Conservation (phyloP, 1,284 basidiomycete species). For the Ceratobasidium sp. region DNA sequence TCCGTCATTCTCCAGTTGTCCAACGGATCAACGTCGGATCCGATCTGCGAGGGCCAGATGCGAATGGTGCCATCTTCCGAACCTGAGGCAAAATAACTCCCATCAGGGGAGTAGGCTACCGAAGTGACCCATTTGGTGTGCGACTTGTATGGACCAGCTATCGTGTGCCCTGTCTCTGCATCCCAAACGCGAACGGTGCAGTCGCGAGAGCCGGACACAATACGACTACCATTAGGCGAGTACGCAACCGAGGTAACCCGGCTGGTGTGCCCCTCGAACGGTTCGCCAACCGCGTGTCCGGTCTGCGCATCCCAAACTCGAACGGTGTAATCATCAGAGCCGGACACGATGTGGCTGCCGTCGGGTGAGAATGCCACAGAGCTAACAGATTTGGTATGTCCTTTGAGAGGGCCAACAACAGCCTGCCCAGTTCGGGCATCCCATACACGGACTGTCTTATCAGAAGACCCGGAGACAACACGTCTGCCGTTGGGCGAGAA, state of each 20-base stretch:
- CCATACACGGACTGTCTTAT: conserved; percentile 20
- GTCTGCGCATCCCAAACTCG: conserved; percentile 35
- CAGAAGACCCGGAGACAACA: conserved; percentile 47
- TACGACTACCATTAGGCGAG: conserved; percentile 27
- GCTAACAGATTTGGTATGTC: conserved; percentile 14
- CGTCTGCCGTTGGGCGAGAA: conserved; percentile 7
- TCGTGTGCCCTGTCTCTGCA: conserved; percentile 20
- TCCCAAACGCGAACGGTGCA: conserved; percentile 32
- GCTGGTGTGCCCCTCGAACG: conserved; percentile 17
- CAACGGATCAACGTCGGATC: not conserved
- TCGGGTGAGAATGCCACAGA: conserved; percentile 45
- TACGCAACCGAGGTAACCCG: conserved; percentile 14
- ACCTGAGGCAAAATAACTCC: conserved; percentile 1
- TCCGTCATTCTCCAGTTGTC: conserved; percentile 3
- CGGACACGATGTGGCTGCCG: conserved; percentile 22
- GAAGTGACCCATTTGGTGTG: not conserved
- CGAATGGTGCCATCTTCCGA: conserved; percentile 14
- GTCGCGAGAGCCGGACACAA: conserved; percentile 33
- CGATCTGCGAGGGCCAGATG: not conserved
- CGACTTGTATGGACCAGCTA: not conserved
- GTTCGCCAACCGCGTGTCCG: conserved; percentile 1
- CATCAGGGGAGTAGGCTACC: conserved; percentile 28
- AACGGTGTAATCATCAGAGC: conserved; percentile 30
- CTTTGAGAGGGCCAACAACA: conserved; percentile 3
- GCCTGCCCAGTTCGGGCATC: not conserved